phyloP scores from a whole-genome alignment of 768 basidiomycete genomes.

The Crucibulum laeve region DNA sequence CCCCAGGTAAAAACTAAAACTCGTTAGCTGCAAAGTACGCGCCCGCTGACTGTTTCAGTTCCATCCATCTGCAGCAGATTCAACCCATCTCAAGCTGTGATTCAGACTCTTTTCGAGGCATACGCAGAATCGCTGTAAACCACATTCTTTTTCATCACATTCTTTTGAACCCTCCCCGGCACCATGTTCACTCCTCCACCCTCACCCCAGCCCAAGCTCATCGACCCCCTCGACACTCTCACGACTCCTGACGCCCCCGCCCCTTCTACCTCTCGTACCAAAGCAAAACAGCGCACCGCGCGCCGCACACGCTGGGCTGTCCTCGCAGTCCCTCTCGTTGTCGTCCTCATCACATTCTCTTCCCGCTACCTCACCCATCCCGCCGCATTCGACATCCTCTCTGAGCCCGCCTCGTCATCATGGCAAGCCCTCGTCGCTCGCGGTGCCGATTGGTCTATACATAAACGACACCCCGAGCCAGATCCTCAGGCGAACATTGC shows the following conservation, averaged over 20 bases:
- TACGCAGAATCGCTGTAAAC: background rate
- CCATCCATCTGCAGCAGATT: no score
- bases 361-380: conserved; percentile 50
- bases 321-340: conserved; percentile 49
- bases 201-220: conserved; percentile 27
- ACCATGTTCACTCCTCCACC: conserved; percentile 29
- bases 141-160: background rate
- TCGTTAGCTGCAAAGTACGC: no score
- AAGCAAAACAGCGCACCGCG: conserved; percentile 37
- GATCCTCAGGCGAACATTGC: conserved; percentile 10
- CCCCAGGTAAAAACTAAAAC: no score
- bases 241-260: conserved; percentile 1
- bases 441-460: conserved; percentile 31
- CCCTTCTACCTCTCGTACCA: background rate
- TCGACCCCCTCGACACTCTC: conserved; percentile 5
- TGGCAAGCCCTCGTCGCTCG: conserved; percentile 24
- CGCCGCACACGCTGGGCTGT: conserved; percentile 47
- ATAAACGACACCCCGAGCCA: conserved; percentile 34
- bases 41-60: no score
- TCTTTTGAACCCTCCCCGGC: background rate
- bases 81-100: no score
- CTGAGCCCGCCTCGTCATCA: conserved; percentile 15
- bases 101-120: background rate
- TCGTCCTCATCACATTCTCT: conserved; percentile 50
- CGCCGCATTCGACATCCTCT: conserved; percentile 37